Conservation (phyloP, 2,329 filamentous ascomycete species). For the Xylariaceae sp. region DNA sequence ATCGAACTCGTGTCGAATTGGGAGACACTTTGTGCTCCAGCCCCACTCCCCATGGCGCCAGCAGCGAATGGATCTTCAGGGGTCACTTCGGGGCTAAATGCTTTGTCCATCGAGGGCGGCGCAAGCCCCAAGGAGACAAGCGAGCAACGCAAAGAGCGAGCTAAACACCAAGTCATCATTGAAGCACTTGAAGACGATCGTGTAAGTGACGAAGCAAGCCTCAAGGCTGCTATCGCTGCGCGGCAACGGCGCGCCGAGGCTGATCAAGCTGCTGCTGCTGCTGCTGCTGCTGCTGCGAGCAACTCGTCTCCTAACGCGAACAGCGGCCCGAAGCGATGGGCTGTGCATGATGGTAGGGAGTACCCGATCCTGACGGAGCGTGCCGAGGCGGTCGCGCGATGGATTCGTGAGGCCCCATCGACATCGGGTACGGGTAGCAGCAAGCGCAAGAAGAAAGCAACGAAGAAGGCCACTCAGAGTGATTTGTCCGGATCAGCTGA, state of each 20-base stretch:
- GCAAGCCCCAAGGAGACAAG: constrained; percentile 40
- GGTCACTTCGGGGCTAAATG: constrained; percentile 29
- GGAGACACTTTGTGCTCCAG: constrained; percentile 66
- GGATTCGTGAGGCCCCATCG: constrained; percentile 59
- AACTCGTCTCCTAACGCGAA: constrained; percentile 21
- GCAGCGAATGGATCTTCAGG: constrained; percentile 23
- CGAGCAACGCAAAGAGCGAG: constrained; percentile 53
- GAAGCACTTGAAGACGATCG: constrained; percentile 65
- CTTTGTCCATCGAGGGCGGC: constrained; percentile 34
- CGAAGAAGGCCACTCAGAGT: constrained; percentile 18
- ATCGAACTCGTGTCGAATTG: constrained; percentile 61
- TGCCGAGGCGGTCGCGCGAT: constrained; percentile 63
- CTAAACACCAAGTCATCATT: constrained; percentile 62
- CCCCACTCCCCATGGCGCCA: constrained; percentile 42
- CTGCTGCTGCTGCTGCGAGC: constrained; percentile 17
- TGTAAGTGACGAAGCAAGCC: constrained; percentile 62
- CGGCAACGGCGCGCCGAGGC: constrained; percentile 56
- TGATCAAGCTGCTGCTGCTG: constrained; percentile 49
- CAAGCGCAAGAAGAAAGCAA: constrained; percentile 32
- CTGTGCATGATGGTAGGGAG: constrained; percentile 62
- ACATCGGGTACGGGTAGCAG: constrained; percentile 24
- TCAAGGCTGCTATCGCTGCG: constrained; percentile 59
- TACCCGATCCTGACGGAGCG: constrained; percentile 68
- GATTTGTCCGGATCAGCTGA: constrained; percentile 13
- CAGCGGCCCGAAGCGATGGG: constrained; percentile 49